Evolutionary conservation across 164 flowering plant genomes (phyloP).

Genomic region (Amborella trichopoda): DNA sequence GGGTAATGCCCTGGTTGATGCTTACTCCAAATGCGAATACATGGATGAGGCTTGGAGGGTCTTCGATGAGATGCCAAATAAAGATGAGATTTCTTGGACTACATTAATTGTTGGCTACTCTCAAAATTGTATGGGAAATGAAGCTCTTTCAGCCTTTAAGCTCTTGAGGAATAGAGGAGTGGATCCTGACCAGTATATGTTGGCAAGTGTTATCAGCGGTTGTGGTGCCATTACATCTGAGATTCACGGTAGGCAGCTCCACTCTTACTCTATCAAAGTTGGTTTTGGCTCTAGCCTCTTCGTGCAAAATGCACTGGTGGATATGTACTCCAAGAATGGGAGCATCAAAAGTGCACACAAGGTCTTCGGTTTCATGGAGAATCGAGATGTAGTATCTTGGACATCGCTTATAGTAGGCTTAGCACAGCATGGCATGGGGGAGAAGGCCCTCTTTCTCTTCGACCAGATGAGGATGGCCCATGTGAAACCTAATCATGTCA

Average conservation of each 20-base stretch:
- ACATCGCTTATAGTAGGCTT: conserved; percentile 28
- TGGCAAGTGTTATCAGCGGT: conserved; percentile 18
- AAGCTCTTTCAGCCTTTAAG: conserved; percentile 15
- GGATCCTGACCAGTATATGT: conserved; percentile 21
- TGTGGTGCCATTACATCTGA: conserved; percentile 18
- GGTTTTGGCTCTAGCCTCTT: conserved; percentile 7
- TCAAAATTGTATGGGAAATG: conserved; percentile 17
- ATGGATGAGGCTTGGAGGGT: not conserved
- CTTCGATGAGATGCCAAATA: conserved; percentile 9
- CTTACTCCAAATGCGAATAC: conserved; percentile 20
- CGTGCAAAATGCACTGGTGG: conserved; percentile 24
- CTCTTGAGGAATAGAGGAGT: conserved; percentile 15
- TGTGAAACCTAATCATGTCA: conserved; percentile 19
- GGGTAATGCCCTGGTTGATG: conserved; percentile 19
- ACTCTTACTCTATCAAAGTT: conserved; percentile 17
- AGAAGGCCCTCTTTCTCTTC: conserved; percentile 19
- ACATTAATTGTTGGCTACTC: conserved; percentile 15
- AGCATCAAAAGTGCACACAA: conserved; percentile 16
- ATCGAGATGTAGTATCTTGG: conserved; percentile 25
- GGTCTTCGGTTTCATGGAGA: conserved; percentile 20
- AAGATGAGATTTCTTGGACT: conserved; percentile 20
- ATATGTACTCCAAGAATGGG: conserved; percentile 25
- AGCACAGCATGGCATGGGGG: conserved; percentile 31
- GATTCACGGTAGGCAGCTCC: conserved; percentile 22
- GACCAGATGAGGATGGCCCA: conserved; percentile 20